A percentile compares a stretch with the other conserved stretches of the same genome.
Conservation (phyloP, 345 rosid species). For the Durio zibethinus region DNA sequence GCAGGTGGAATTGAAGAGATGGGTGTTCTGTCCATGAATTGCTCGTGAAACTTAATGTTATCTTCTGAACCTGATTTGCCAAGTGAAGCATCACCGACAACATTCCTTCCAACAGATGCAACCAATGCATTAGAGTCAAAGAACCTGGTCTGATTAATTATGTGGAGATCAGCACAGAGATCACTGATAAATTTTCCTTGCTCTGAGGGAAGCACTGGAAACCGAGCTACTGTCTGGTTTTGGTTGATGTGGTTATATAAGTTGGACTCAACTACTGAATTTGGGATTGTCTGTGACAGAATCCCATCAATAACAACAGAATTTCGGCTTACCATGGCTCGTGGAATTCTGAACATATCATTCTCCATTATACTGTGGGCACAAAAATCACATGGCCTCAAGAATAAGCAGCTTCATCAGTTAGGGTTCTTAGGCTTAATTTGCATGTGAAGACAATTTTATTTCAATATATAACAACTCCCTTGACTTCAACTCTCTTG, state of each 20-base stretch:
- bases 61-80: constrained; percentile 15
- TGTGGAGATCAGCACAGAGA: constrained; percentile 18
- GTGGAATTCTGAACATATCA: constrained; percentile 41
- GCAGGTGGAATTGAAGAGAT: constrained; percentile 30
- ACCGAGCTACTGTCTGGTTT: constrained; percentile 25
- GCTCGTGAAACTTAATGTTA: constrained; percentile 31
- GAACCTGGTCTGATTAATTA: constrained; percentile 18
- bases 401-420: constrained; percentile 7
- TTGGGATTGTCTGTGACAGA: constrained; percentile 17
- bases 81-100: constrained; percentile 12
- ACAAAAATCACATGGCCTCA: constrained; percentile 6
- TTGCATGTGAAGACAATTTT: neutral
- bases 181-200: constrained; percentile 32
- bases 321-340: constrained; percentile 35
- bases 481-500: neutral
- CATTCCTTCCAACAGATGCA: constrained; percentile 28
- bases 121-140: constrained; percentile 20
- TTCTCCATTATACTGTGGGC: constrained; percentile 31
- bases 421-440: neutral
- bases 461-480: neutral
- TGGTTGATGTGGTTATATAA: constrained; percentile 31
- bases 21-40: constrained; percentile 32
- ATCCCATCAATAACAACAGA: constrained; percentile 31
- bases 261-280: constrained; percentile 30
- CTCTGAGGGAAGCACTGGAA: constrained; percentile 27